These are phyloP conservation scores for Tetradesmus lagerheimii DNA, from an alignment of 139 green algal species.

Conservation along the genomic window DNA sequence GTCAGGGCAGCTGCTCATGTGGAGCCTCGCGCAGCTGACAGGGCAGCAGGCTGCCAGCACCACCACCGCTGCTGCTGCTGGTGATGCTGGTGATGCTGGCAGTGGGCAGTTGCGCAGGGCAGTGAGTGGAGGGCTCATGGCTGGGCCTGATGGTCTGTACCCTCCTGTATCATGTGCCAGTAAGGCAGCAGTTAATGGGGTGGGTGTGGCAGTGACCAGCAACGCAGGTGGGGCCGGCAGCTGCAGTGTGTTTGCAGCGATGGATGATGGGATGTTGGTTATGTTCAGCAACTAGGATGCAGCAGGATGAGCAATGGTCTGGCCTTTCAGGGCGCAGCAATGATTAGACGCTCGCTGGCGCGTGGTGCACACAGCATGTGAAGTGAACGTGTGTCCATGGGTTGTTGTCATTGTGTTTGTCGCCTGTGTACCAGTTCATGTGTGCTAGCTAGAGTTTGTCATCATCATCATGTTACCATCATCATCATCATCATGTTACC, in stretches of 20 bases:
- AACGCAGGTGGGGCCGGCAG: background rate
- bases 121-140: slow-evolving; percentile 6
- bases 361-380: too few species aligned
- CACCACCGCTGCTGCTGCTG: background rate
- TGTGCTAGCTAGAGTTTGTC: too few species aligned
- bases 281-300: slow-evolving; percentile 36
- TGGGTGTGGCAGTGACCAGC: slow-evolving; percentile 33
- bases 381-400: too few species aligned
- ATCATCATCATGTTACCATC: too few species aligned
- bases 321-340: too few species aligned
- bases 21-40: slow-evolving; percentile 61
- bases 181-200: slow-evolving; percentile 53
- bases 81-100: background rate
- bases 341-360: too few species aligned
- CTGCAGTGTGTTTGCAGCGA: slow-evolving; percentile 42
- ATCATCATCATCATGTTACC: too few species aligned
- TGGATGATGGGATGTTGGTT: slow-evolving; percentile 55
- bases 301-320: too few species aligned
- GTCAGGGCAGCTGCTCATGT: slow-evolving; percentile 69
- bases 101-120: background rate
- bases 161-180: slow-evolving; percentile 40
- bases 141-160: slow-evolving; percentile 61
- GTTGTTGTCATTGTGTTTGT: too few species aligned
- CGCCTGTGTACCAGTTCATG: too few species aligned
- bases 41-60: background rate